Conservation (phyloP, 345 rosid species). For the Barbarea vulgaris region DNA sequence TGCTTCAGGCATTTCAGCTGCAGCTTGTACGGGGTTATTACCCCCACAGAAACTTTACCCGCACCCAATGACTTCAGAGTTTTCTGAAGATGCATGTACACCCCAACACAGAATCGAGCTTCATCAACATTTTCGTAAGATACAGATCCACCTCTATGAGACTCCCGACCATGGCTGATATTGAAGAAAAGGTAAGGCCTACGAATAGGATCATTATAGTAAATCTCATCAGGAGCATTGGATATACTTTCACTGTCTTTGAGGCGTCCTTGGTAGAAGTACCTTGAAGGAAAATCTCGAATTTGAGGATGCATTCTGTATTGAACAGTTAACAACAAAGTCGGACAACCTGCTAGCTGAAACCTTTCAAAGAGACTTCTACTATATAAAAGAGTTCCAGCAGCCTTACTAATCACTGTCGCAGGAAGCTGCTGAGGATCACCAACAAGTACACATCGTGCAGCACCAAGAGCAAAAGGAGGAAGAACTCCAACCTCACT, state of each 20-base stretch:
- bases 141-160: constrained; percentile 93
- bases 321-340: constrained; percentile 88
- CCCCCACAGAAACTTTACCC: constrained; percentile 81
- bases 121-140: constrained; percentile 90
- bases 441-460: constrained; percentile 96
- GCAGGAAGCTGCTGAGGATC: constrained; percentile 99
- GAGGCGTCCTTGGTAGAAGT: constrained; percentile 96
- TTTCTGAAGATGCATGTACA: constrained; percentile 91
- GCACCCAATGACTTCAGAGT: constrained; percentile 59
- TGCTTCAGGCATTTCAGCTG: constrained; percentile 89
- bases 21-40: constrained; percentile 95
- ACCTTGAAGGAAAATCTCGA: constrained; percentile 90
- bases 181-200: constrained; percentile 84
- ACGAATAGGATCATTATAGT: constrained; percentile 80
- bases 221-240: constrained; percentile 75
- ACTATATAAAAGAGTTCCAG: constrained; percentile 88
- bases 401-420: constrained; percentile 96
- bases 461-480: constrained; percentile 93
- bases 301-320: constrained; percentile 97
- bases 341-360: constrained; percentile 96
- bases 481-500: constrained; percentile 96
- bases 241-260: constrained; percentile 82
- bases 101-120: constrained; percentile 87
- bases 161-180: constrained; percentile 90
- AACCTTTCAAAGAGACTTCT: constrained; percentile 98